Evolutionary conservation across 495 filamentous ascomycete genomes (phyloP), one percentile per base, ranked within the genome.

Genomic region (Trichocladium uniseriatum): DNA sequence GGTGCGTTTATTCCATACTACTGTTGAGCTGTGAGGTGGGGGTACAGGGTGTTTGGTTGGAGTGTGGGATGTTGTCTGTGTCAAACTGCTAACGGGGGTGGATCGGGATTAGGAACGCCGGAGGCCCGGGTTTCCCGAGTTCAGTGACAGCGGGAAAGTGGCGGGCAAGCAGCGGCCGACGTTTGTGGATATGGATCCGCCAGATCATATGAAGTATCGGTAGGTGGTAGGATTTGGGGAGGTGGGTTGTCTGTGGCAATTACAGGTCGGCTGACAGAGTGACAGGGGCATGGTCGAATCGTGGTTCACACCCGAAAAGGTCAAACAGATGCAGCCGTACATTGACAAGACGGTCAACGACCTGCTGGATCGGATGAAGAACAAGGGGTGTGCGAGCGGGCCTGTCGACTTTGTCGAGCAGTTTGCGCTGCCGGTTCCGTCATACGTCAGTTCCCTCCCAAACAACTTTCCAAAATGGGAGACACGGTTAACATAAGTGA

Each of bases 181-280:
- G 6, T 74, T 75, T 48, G 72, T 75, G 6, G 69, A 75, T 45
- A 72, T 73, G 71, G 71, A 73, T 45, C 56, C 67, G 11, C 69
- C 71, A 3, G 53, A 69, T 13, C 71, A 75, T 38, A 69, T 63
- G 64, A 57, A 58, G 13, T 65, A 74, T 38, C 56, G 59, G 46
- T 48, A 19, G 16, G 48, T 8, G 7, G 5, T 6, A 2, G 6
- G 10, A 10, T 5, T 24, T 13, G 27, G 29, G 38, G 38, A 38
- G 45, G 48, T n/a, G n/a, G n/a, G n/a, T n/a, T n/a, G n/a, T n/a
- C n/a, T n/a, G 1, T 45, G 38, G 8, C 1, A 3, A 37, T 28
- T 5, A 3, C 3, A 18, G 1, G 27, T 13, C 3, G 10, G 38
- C 42, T 56, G 27, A 54, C 16, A n/a, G 8, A 9, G 18, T 5